Base-by-base conservation (phyloP, 2,329 filamentous ascomycete genomes). In the Teratosphaeria nubilosa region DNA sequence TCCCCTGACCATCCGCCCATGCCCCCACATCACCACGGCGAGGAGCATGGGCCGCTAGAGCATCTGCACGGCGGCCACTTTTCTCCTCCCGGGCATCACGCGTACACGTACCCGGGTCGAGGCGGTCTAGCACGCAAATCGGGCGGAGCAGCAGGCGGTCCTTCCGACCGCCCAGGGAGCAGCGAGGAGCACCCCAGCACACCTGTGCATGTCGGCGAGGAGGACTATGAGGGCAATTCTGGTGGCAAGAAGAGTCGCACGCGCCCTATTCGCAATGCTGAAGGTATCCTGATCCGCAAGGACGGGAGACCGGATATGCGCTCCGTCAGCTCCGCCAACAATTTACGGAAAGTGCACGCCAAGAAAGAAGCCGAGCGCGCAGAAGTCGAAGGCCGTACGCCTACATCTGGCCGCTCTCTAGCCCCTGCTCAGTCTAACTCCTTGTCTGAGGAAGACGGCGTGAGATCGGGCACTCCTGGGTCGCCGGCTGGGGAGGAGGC, bases 281-380 rank as follows among this genome's bases (percentile, higher is more conserved):
- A 80, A 45, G 78, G 78, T 0, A 70, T 80, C 20, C 65, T 80
- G 31, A 79, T 80, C 57, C 72, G 78, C 50, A 80, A 80, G 61
- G 78, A 80, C 58, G 78, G 78, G 5, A 68, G 75, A 11, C 77
- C 78, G 5, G 78, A 80, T 58, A 79, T 78, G 76, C 75, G 78
- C 11, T 77, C 75, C 31, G 76, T 79, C n/a, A 77, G 75, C 60
- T 78, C 75, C 13, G 77, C 77, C n/a, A 77, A 77, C 53, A 80
- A 80, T 59, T 65, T 80, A 14, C 73, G 77, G 45, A 79, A 79
- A 62, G 77, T 79, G 3, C 77, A 79, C 63, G 76, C 77, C 25
- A 74, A 76, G 58, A 79, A 78, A 57, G 77, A 79, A 56, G 70
- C 70, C 2, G 70, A 72, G 58, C 65, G 70, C 14, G 65, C 65